Base-by-base conservation (phyloP, 306 rosid species). In the Cucurbita pepo region DNA sequence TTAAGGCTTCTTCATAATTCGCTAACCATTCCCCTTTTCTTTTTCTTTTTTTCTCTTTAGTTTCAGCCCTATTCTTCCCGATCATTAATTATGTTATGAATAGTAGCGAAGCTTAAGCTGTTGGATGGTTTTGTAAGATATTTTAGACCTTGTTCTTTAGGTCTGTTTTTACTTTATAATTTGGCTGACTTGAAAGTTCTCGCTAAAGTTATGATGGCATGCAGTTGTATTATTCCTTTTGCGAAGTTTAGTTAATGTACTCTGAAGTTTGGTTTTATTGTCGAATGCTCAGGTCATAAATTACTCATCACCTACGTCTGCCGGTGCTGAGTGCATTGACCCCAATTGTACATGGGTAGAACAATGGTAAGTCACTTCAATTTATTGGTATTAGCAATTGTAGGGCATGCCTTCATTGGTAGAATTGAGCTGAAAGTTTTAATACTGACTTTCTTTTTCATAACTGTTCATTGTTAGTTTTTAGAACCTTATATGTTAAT, bases 241-340 rank as follows among this genome's bases (percentile, higher is more conserved):
- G 37, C 40, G 63, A 71, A n/a, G n/a, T 10, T 38, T 48, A 44
- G 15, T 61, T 16, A 63, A 25, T 57, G 60, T 81, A 55, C 57
- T 58, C 37, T 60, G 34, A 81, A 54, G n/a, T 76, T 78, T 78
- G 71, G 70, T 70, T 53, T 84, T 85, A 5, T 48, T 69, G 44
- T 69, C 25, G 44, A 21, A 5, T 25, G 22, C 45, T 37, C 95
- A 95, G 99, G 88, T 95, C 55, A 91, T 95, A 45, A 56, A 82
- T 87, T 95, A 88, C 84, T 91, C 97, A 0, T 91, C 99, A 2
- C 95, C 88, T 78, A 88, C 86, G 4, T 95, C 99, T 60, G 99
- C 97, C 8, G 99, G 97, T 69, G 99, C 99, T 16, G 95, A 83
- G 82, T 95, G 97, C 87, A 86, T 95, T 86, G 99, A 86, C 82